phyloP scores from a whole-genome alignment of 2,329 filamentous ascomycete genomes.

The Xylariaceae sp. region DNA sequence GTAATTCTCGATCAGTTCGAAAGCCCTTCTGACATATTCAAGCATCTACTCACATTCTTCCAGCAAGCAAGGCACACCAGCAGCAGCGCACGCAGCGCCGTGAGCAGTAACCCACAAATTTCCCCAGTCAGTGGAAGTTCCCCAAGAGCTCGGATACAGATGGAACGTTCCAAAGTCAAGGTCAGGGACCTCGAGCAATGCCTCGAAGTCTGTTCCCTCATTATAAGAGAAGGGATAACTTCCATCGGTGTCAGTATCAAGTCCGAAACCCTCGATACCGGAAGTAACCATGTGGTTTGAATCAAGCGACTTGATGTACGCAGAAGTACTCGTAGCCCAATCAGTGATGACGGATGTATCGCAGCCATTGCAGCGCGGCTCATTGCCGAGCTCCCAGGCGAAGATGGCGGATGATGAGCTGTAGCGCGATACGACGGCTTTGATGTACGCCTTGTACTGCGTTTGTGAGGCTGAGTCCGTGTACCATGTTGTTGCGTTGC shows the following conservation, averaged over 20 bases:
- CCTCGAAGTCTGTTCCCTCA: constrained; percentile 50
- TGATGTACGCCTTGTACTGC: constrained; percentile 52
- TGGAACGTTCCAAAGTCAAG: constrained; percentile 35
- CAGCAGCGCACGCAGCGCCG: constrained; percentile 35
- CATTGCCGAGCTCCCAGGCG: constrained; percentile 53
- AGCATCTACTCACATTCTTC: constrained; percentile 36
- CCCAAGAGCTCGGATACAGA: constrained; percentile 36
- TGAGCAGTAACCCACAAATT: constrained; percentile 36
- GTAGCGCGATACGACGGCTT: constrained; percentile 47
- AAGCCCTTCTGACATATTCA: too few species aligned
- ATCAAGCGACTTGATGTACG: constrained; percentile 63
- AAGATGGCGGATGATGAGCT: constrained; percentile 45
- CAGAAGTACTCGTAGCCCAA: constrained; percentile 56
- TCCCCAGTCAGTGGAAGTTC: constrained; percentile 33
- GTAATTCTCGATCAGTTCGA: neutral
- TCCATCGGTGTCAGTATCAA: constrained; percentile 37
- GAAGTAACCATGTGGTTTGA: constrained; percentile 59
- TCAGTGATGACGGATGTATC: constrained; percentile 49
- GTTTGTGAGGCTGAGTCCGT: constrained; percentile 48
- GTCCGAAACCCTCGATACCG: constrained; percentile 53
- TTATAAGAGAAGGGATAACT: constrained; percentile 49
- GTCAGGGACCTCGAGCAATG: constrained; percentile 27
- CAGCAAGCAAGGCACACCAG: constrained; percentile 37
- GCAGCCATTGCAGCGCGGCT: constrained; percentile 58
- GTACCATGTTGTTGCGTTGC: constrained; percentile 53